Evolutionary conservation across 768 basidiomycete genomes (phyloP).

Genomic region (Hericium alpestre): DNA sequence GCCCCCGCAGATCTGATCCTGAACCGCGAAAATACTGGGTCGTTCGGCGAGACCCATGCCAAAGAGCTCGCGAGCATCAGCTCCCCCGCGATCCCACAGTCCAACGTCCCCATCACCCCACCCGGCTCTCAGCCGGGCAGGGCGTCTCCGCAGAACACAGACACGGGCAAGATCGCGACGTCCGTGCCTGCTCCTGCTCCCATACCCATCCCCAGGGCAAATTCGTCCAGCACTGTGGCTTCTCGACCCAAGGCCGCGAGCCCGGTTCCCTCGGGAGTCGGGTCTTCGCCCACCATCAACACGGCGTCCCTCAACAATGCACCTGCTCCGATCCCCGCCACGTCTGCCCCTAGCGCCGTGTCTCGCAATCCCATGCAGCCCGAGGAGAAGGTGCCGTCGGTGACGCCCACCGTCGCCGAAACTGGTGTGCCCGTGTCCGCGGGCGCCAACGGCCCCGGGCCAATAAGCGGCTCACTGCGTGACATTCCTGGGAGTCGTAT

Average conservation of each 20-base stretch:
- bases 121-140: constrained; percentile 5
- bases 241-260: constrained; percentile 3
- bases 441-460: constrained; percentile 50
- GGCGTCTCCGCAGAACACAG: constrained; percentile 7
- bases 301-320: constrained; percentile 21
- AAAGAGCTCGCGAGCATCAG: constrained; percentile 55
- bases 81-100: constrained; percentile 17
- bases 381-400: constrained; percentile 20
- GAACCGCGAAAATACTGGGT: constrained; percentile 61
- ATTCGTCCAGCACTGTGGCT: constrained; percentile 3
- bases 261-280: constrained; percentile 22
- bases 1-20: constrained; percentile 39
- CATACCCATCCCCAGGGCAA: not conserved
- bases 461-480: constrained; percentile 51
- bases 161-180: constrained; percentile 6
- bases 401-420: constrained; percentile 61
- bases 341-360: constrained; percentile 14
- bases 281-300: constrained; percentile 18
- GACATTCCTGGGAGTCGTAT: constrained; percentile 23
- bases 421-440: constrained; percentile 64
- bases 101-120: constrained; percentile 36
- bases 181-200: not conserved
- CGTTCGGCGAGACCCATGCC: constrained; percentile 80
- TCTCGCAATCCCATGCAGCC: constrained; percentile 23
- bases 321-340: constrained; percentile 16